Evolutionary conservation across 371 early-diverging fungal genomes (phyloP).

Genomic region (Mucor racemosus): DNA sequence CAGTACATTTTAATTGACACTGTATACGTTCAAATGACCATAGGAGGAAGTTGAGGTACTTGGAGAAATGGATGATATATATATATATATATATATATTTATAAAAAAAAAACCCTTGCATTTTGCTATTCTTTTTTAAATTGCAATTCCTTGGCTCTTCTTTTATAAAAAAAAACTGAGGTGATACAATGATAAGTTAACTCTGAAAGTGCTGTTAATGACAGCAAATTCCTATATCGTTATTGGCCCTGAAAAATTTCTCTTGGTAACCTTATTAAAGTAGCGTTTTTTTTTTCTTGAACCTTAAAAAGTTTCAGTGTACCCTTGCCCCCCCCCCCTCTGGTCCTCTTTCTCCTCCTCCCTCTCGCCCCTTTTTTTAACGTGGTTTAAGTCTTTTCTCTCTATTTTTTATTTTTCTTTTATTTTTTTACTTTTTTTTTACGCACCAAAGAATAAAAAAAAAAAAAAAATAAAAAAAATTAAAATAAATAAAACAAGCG

Average conservation of each 20-base stretch:
- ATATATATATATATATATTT: not conserved
- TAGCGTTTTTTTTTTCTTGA: not conserved
- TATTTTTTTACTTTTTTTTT: not conserved
- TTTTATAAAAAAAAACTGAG: not conserved
- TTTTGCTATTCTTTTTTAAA: not conserved
- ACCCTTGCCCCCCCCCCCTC: not conserved
- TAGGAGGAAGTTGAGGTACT: not conserved
- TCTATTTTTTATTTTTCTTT: not conserved
- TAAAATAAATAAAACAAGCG: too few species aligned
- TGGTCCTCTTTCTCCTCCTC: not conserved
- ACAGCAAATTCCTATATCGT: not conserved
- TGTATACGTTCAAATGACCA: not conserved
- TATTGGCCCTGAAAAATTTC: not conserved
- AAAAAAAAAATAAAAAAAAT: not conserved
- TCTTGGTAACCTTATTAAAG: conserved; percentile 3
- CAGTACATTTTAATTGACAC: not conserved
- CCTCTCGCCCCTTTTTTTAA: not conserved
- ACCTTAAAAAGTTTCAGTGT: conserved; percentile 11
- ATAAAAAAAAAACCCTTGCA: not conserved
- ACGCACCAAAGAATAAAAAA: not conserved
- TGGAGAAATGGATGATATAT: too few species aligned
- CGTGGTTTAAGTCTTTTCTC: not conserved
- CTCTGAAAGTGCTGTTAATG: not conserved
- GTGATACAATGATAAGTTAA: not conserved
- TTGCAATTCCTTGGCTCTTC: not conserved